phyloP scores from a whole-genome alignment of 78 protist species.

The Tieghemostelium lacteum region DNA sequence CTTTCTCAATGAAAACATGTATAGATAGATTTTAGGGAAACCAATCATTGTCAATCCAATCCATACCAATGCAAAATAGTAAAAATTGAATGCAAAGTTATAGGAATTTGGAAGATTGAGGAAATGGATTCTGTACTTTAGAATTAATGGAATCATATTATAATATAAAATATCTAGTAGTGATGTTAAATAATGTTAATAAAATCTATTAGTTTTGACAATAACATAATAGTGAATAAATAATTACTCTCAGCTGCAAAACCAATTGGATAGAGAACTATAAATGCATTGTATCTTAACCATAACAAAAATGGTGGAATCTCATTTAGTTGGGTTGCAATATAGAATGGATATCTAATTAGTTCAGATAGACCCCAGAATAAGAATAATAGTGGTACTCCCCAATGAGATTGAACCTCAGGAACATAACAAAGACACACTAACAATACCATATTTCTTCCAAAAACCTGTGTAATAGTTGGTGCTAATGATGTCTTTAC shows the following conservation, averaged over 20 bases:
- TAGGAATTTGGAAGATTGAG: conserved; percentile 15
- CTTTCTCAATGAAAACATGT: conserved; percentile 55
- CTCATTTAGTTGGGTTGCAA: not conserved
- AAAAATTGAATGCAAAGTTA: conserved; percentile 41
- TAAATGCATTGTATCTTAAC: conserved; percentile 71
- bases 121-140: conserved; percentile 7
- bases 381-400: conserved; percentile 18
- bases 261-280: conserved; percentile 54
- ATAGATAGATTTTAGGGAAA: conserved; percentile 45
- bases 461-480: conserved; percentile 40
- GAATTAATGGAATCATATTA: conserved; percentile 43
- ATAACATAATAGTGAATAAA: not conserved
- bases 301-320: conserved; percentile 24
- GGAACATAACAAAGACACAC: not conserved
- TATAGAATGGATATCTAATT: conserved; percentile 49
- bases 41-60: not conserved
- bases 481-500: conserved; percentile 20
- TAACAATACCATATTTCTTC: conserved; percentile 33
- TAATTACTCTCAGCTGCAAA: conserved; percentile 54
- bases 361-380: conserved; percentile 64
- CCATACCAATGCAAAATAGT: conserved; percentile 28
- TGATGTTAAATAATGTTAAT: too few species aligned
- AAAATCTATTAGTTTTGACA: not conserved
- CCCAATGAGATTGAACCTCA: conserved; percentile 41
- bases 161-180: conserved; percentile 46